Base-by-base conservation (phyloP, 2,329 filamentous ascomycete genomes). In the Metarhizium rileyi region DNA sequence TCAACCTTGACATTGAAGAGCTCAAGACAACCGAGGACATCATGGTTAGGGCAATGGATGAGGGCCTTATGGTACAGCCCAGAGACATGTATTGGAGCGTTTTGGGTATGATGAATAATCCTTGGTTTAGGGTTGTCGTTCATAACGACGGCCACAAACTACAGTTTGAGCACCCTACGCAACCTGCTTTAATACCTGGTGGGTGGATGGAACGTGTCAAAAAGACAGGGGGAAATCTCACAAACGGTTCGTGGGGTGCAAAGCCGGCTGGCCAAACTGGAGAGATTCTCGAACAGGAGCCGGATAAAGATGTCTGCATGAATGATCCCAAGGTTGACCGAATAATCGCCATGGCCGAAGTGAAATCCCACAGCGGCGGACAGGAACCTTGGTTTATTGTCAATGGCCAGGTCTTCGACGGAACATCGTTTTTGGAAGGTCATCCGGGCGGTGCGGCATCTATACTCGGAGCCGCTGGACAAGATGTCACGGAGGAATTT, bases 31-130 rank as follows among this genome's bases (percentile, higher is more conserved):
- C 86, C 1, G 77, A 81, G 41, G 88, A 90, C 59, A 80, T 96
- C 35, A 76, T 94, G 60, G 82, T 95, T 5, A 77, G 90, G 42
- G 85, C 84, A 4, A 95, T 95, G 89, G 90, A 96, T 57, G 90
- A 95, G 56, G 79, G 84, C 49, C 84, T 95, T 80, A 87, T 86
- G 66, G 72, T 87, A 0, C 89, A 95, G 63, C 90, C 90, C 4
- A 77, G 87, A 53, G 90, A 96, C 60, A 93, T 95, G 87, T 95
- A 95, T 69, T 96, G 90, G 90, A 90, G 82, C 52, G 89, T 95
- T 2, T 70, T 95, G 36, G 90, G 90, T 0, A 96, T 96, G 90
- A 95, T 96, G 90, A 95, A 95, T 68, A 95, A 95, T 59, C 87
- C 88, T 0, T 96, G 90, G 90, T 96, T 86, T 65, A 77, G 90